Percentiles rank a stretch among this genome's conserved stretches.
These are phyloP conservation scores for Funneliformis mosseae DNA, from an alignment of 192 early-diverging fungal genomes.

Conservation along the genomic window DNA sequence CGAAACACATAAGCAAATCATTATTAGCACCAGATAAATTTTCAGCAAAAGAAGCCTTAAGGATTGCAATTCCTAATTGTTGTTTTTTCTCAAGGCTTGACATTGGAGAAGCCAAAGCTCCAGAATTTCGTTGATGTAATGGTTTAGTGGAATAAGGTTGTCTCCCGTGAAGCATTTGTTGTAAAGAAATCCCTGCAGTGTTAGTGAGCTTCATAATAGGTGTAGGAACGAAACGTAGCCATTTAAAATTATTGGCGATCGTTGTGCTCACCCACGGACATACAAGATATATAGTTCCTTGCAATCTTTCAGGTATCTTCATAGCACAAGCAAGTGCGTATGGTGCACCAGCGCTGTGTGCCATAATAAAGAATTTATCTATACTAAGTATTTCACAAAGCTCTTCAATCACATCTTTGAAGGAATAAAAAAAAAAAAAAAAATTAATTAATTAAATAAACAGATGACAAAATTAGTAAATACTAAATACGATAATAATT, in stretches of 20 bases:
- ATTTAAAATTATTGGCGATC: conserved; percentile 46
- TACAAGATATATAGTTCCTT: conserved; percentile 47
- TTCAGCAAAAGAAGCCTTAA: conserved; percentile 45
- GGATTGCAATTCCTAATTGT: conserved; percentile 43
- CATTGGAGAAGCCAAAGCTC: conserved; percentile 39
- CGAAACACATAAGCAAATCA: conserved; percentile 46
- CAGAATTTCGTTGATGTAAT: conserved; percentile 41
- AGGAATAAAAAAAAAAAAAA: too few species aligned
- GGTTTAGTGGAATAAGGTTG: conserved; percentile 39
- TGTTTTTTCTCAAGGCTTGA: conserved; percentile 42
- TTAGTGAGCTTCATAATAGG: conserved; percentile 42
- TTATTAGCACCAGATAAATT: conserved; percentile 46
- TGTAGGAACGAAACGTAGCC: conserved; percentile 47
- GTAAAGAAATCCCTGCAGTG: conserved; percentile 37
- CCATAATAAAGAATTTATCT: conserved; percentile 49
- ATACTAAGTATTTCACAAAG: conserved; percentile 49
- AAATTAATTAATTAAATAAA: too few species aligned
- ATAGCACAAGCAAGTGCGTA: conserved; percentile 49
- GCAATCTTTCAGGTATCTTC: conserved; percentile 39
- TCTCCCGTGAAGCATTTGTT: conserved; percentile 19
- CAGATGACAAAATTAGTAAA: too few species aligned
- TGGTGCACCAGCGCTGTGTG: conserved; percentile 48
- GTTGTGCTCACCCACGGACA: conserved; percentile 49
- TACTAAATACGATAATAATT: not conserved
- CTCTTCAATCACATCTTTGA: conserved; percentile 43